Evolutionary conservation across 768 basidiomycete species (phyloP), one percentile per base, ranked within the genome.

Genomic region (Hemileccinum rubropunctum): DNA sequence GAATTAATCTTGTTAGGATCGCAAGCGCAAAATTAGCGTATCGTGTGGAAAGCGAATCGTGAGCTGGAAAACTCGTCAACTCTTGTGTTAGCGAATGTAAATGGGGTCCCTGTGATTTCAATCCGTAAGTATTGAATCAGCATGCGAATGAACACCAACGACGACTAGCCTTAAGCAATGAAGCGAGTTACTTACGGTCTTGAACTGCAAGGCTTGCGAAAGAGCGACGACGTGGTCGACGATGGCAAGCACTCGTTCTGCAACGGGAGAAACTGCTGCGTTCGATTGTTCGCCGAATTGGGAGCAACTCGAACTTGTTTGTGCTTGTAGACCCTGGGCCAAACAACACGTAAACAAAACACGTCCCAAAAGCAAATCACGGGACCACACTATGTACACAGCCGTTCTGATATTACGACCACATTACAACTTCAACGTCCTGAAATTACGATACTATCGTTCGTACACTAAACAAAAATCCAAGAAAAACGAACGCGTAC

Each of bases 261-360:
- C 53, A 46, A 60, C 40, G 57, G 49, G 45, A 58, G 56, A 58
- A 57, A 63, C 55, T 44, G 35, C 55, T 44, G 35, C 14, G 41
- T 9, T 47, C 42, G 37, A 28, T 9, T n/a, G 32, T 23, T 47
- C 37, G 34, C 32, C 14, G 38, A 26, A 6, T 28, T 39, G 34
- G 17, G 28, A 17, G 52, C 18, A 69, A 69, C 18, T 69, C 51
- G 68, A 67, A 67, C 66, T 60, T 67, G 53, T 67, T 67, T 67
- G 67, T 48, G 36, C 42, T 50, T 68, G 68, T 69, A 55, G 65
- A 56, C 9, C 26, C 17, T 27, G 1, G 8, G 3, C 20, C 43
- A 67, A 67, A 67, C 37, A 69, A 62, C 66, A 45, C 66, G 68
- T 62, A 66, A 67, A 69, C 36, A 69, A 56, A 46, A 47, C 57